These are phyloP conservation scores for Rhynchosporium graminicola DNA, from an alignment of 2,329 filamentous ascomycete species.

Conservation along the genomic window DNA sequence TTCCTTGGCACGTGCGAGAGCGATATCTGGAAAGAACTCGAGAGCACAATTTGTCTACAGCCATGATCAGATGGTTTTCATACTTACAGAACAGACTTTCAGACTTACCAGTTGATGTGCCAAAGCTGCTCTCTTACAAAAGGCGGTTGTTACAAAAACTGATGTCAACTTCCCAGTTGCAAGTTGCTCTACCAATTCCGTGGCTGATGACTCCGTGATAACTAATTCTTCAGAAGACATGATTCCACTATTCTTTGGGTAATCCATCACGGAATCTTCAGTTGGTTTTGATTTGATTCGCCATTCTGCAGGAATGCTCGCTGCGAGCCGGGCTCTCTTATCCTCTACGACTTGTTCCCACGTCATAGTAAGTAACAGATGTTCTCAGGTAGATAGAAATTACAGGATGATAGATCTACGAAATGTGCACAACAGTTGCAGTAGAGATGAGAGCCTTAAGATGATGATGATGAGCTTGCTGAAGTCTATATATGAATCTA, in stretches of 20 bases:
- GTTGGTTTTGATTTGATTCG: slow-evolving; percentile 27
- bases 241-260: slow-evolving; percentile 32
- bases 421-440: background rate
- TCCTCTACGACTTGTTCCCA: slow-evolving; percentile 32
- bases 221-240: slow-evolving; percentile 32
- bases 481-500: background rate
- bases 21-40: slow-evolving; percentile 18
- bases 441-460: background rate
- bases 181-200: slow-evolving; percentile 29
- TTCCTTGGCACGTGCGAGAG: slow-evolving; percentile 14
- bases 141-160: slow-evolving; percentile 16
- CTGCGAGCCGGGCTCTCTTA: slow-evolving; percentile 30
- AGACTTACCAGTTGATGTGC: slow-evolving; percentile 17
- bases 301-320: slow-evolving; percentile 34
- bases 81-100: background rate
- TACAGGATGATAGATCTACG: background rate
- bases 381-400: background rate
- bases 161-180: slow-evolving; percentile 12
- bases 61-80: background rate
- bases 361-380: slow-evolving; percentile 20
- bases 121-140: slow-evolving; percentile 20
- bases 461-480: background rate
- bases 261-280: slow-evolving; percentile 30
- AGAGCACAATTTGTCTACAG: slow-evolving; percentile 13
- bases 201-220: slow-evolving; percentile 36